Conservation (phyloP, 2,329 filamentous ascomycete species). For the Curvularia sp. region DNA sequence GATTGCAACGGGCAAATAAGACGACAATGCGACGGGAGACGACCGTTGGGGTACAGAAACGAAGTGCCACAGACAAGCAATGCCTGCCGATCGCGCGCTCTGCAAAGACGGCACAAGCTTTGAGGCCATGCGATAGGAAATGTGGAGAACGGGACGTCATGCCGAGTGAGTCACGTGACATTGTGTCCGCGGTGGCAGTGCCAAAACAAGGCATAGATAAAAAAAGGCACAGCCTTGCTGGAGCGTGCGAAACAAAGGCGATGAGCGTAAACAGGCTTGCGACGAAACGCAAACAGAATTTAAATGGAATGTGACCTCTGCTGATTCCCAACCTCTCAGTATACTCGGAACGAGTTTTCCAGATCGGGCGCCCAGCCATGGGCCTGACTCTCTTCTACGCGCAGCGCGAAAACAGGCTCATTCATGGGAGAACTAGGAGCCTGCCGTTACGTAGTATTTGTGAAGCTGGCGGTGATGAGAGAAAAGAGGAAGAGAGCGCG, state of each 20-base stretch:
- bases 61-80: background rate
- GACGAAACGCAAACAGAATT: background rate
- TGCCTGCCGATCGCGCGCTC: background rate
- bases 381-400: constrained; percentile 67
- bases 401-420: constrained; percentile 71
- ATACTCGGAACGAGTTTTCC: constrained; percentile 68
- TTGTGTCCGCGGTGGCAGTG: too few relatives aligned
- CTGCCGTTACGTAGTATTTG: constrained; percentile 67
- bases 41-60: background rate
- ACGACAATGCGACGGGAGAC: background rate
- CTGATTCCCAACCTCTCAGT: constrained; percentile 74
- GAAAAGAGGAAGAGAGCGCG: constrained; percentile 50
- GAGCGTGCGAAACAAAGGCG: background rate
- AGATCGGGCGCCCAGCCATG: constrained; percentile 76
- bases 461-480: constrained; percentile 61
- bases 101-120: background rate
- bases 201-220: background rate
- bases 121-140: background rate
- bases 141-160: background rate
- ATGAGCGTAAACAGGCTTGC: background rate
- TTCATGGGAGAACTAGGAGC: constrained; percentile 55
- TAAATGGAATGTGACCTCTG: constrained; percentile 65
- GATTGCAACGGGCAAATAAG: background rate
- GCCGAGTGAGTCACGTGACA: background rate
- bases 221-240: background rate